Conservation (phyloP, 768 basidiomycete genomes). For the Fomitopsis serialis region DNA sequence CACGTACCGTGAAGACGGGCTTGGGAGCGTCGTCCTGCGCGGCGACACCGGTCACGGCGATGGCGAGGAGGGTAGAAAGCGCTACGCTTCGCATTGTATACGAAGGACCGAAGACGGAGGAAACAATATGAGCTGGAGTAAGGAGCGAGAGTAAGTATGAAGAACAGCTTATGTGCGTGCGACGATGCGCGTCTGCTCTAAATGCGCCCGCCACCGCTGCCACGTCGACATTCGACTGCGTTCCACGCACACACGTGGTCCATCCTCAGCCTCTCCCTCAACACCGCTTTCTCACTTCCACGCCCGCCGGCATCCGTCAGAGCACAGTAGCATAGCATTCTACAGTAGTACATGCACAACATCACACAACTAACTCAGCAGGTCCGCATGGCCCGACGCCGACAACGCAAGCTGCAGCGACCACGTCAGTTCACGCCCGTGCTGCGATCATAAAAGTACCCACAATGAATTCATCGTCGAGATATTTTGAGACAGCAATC, state of each 20-base stretch:
- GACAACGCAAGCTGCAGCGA: slow-evolving; percentile 75
- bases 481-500: slow-evolving; percentile 94
- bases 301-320: background rate
- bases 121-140: slow-evolving; percentile 27
- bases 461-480: slow-evolving; percentile 96
- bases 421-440: background rate
- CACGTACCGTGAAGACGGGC: slow-evolving; percentile 62
- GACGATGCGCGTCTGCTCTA: slow-evolving; percentile 18
- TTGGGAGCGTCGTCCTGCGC: slow-evolving; percentile 57
- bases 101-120: slow-evolving; percentile 57
- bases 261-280: background rate
- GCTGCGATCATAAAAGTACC: slow-evolving; percentile 24
- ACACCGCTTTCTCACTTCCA: background rate
- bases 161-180: slow-evolving; percentile 7
- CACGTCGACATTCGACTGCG: slow-evolving; percentile 37
- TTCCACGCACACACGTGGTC: slow-evolving; percentile 28
- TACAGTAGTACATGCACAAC: slow-evolving; percentile 16
- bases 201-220: slow-evolving; percentile 33
- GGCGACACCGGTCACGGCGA: slow-evolving; percentile 58
- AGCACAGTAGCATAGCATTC: slow-evolving; percentile 8
- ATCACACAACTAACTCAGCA: slow-evolving; percentile 53
- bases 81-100: slow-evolving; percentile 84
- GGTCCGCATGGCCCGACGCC: slow-evolving; percentile 92
- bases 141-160: slow-evolving; percentile 29
- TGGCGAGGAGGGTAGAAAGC: slow-evolving; percentile 65